phyloP scores from a whole-genome alignment of 1,284 basidiomycete species.

The Fomitopsis palustris region DNA sequence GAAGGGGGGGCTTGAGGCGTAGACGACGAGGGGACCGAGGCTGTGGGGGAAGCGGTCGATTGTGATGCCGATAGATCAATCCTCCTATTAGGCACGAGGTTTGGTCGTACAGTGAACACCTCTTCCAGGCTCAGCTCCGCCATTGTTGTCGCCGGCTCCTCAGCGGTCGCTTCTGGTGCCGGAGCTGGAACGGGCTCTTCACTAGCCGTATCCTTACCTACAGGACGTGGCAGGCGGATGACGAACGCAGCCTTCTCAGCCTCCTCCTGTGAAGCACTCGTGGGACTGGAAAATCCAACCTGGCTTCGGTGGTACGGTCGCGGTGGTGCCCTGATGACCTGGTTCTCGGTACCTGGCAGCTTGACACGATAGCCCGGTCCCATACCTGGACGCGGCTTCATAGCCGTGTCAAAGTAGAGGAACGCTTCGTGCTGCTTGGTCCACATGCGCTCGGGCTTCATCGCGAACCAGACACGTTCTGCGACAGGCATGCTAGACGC shows the following conservation, averaged over 20 bases:
- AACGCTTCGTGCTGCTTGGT: conserved; percentile 75
- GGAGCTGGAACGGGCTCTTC: conserved; percentile 8
- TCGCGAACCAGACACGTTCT: conserved; percentile 59
- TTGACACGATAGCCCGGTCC: conserved; percentile 55
- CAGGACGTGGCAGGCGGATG: conserved; percentile 49
- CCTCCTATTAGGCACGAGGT: conserved; percentile 30
- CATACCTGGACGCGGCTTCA: conserved; percentile 54
- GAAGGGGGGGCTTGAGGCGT: background rate
- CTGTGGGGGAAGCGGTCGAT: background rate
- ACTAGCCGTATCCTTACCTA: conserved; percentile 28
- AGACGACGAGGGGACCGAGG: background rate
- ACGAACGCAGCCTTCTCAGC: conserved; percentile 43
- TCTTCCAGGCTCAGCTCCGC: conserved; percentile 47
- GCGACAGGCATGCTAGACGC: conserved; percentile 28
- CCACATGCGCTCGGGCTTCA: conserved; percentile 77
- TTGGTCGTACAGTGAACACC: conserved; percentile 52
- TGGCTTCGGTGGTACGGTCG: conserved; percentile 10
- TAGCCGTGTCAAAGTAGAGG: conserved; percentile 57
- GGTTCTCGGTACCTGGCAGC: conserved; percentile 44
- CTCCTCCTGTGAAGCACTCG: conserved; percentile 26
- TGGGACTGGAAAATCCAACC: conserved; percentile 3
- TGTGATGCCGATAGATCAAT: conserved; percentile 9
- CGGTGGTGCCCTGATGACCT: conserved; percentile 27
- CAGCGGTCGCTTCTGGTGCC: conserved; percentile 9
- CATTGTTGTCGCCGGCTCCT: conserved; percentile 27